These are phyloP conservation scores for Aspergillus funiculosus DNA, from an alignment of 495 filamentous ascomycete species.

Conservation along the genomic window DNA sequence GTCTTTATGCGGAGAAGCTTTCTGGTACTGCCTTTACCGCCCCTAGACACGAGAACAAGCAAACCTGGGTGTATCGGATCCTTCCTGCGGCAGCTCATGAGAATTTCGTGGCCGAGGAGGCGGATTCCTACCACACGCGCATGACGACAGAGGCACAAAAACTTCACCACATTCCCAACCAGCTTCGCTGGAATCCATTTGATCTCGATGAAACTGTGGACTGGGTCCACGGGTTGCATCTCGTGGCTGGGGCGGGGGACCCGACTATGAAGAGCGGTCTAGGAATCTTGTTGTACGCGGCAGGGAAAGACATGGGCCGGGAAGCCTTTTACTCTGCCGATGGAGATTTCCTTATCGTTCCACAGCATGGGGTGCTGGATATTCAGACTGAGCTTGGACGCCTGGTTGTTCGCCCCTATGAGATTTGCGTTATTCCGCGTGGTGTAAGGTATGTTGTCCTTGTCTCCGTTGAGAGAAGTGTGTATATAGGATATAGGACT, in stretches of 20 bases:
- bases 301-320: slow-evolving; percentile 71
- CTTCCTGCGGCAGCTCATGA: slow-evolving; percentile 77
- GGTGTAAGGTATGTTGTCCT: slow-evolving; percentile 49
- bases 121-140: slow-evolving; percentile 48
- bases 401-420: slow-evolving; percentile 78
- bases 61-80: slow-evolving; percentile 92
- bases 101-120: slow-evolving; percentile 57
- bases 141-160: slow-evolving; percentile 45
- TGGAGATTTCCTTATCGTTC: slow-evolving; percentile 81
- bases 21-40: slow-evolving; percentile 93
- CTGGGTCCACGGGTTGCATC: slow-evolving; percentile 71
- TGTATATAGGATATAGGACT: not conserved
- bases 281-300: slow-evolving; percentile 78
- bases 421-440: slow-evolving; percentile 83
- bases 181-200: slow-evolving; percentile 89
- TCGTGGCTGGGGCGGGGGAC: slow-evolving; percentile 78
- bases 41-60: slow-evolving; percentile 80
- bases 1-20: slow-evolving; percentile 88
- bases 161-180: slow-evolving; percentile 69
- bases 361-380: slow-evolving; percentile 76
- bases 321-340: slow-evolving; percentile 86
- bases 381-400: slow-evolving; percentile 81
- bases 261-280: slow-evolving; percentile 74
- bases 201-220: slow-evolving; percentile 67
- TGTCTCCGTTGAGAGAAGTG: slow-evolving; percentile 24